Evolutionary conservation across 805 yeast species (phyloP), one percentile per base, ranked within the genome.

Genomic region (Kuraishia capsulata): DNA sequence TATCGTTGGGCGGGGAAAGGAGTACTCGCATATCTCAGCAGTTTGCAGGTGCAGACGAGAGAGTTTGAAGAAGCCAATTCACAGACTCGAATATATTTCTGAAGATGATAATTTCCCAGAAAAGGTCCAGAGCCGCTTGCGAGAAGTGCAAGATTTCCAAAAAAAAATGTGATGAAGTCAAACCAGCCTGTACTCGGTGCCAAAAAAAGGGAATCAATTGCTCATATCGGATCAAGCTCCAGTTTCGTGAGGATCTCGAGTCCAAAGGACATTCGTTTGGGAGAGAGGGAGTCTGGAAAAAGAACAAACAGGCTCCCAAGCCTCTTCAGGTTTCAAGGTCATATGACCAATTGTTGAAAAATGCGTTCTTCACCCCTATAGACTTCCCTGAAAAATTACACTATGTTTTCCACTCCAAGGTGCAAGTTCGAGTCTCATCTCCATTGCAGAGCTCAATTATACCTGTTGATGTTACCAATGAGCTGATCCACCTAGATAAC

Each of bases 161-260:
- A 30, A 28, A 44, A 42, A 37, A 62, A 47, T 64, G 70, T 45
- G 69, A 64, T 42, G 70, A 64, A 44, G 47, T 53, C 20, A 62
- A 62, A 38, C 70, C 69, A 1, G 42, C 44, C 16, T 64, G 70
- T 34, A 31, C 47, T 30, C 62, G 61, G 33, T 64, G 70, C 43
- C 42, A 61, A 37, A 63, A 64, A 21, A 37, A 29, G 21, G 43
- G 38, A 5, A 3, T 38, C 35, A 25, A 21, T 21, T 42, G 45
- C 31, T 37, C 39, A 11, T 42, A 42, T 23, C 30, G 35, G 18
- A 24, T 37, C 14, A 28, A 10, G 9, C 21, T 42, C 33, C 45
- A 42, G 33, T 42, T 42, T 30, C n/a, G 41, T 14, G 43, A 40
- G 20, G 45, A 42, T 33, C 30, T 40, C 20, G 45, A 42, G 28